A percentile compares a stretch with the other conserved stretches of the same genome.
These are phyloP conservation scores for Fusarium nelsonii DNA, from an alignment of 2,329 filamentous ascomycete species.

Conservation along the genomic window DNA sequence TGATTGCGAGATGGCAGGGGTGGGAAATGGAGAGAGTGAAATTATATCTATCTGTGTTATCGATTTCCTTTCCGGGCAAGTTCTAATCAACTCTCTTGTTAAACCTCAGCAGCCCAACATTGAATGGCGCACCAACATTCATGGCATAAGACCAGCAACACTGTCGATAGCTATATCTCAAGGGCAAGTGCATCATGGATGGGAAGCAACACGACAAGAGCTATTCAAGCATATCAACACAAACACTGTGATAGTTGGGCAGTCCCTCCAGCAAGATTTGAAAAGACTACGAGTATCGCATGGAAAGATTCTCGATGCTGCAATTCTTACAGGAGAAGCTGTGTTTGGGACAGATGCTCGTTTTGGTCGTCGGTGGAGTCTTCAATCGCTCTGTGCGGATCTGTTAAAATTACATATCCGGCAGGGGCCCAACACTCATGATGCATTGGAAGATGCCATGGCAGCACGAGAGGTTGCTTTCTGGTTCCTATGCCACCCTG, in stretches of 20 bases:
- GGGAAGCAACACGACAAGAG: conserved; percentile 3
- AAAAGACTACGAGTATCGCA: background rate
- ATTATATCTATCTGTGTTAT: conserved; percentile 18
- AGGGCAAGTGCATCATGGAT: background rate
- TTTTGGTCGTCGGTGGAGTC: background rate
- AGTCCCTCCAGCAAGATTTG: conserved; percentile 3
- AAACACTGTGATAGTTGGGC: background rate
- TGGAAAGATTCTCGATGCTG: background rate
- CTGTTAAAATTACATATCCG: background rate
- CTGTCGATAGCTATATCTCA: conserved; percentile 10
- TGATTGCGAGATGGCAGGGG: conserved; percentile 22
- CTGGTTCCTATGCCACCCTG: conserved; percentile 3
- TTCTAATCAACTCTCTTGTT: conserved; percentile 12
- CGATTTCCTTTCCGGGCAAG: conserved; percentile 23
- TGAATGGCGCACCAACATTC: conserved; percentile 11
- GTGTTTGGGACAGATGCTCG: background rate
- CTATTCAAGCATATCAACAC: conserved; percentile 4
- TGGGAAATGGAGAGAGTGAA: background rate
- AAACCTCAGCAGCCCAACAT: conserved; percentile 3
- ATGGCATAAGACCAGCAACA: conserved; percentile 13
- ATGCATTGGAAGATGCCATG: conserved; percentile 10
- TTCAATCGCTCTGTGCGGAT: background rate
- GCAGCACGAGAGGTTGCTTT: conserved; percentile 4
- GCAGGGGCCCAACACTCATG: background rate
- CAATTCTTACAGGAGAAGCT: background rate